phyloP scores from a whole-genome alignment of 2,329 filamentous ascomycete genomes.

The Alternaria gaisen region DNA sequence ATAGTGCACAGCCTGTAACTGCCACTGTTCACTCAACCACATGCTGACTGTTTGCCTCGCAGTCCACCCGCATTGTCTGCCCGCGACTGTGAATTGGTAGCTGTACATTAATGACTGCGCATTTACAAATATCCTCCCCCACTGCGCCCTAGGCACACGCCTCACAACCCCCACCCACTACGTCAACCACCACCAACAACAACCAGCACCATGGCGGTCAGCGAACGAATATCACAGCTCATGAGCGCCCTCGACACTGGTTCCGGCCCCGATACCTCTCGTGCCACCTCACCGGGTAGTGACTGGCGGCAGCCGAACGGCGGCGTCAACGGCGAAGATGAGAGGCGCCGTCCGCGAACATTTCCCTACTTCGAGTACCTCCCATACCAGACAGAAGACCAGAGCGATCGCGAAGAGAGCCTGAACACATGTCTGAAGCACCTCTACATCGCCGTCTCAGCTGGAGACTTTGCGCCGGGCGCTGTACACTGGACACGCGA shows the following conservation, averaged over 20 bases:
- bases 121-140: conserved; percentile 16
- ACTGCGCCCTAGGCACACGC: conserved; percentile 27
- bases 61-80: conserved; percentile 17
- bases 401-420: conserved; percentile 77
- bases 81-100: conserved; percentile 23
- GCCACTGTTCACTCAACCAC: conserved; percentile 13
- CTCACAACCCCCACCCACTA: conserved; percentile 25
- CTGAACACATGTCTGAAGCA: conserved; percentile 90
- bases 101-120: conserved; percentile 38
- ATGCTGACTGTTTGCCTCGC: conserved; percentile 25
- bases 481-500: conserved; percentile 97
- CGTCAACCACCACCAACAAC: conserved; percentile 5
- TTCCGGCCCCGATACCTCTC: conserved; percentile 75
- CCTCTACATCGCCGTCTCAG: conserved; percentile 88
- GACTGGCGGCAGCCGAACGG: conserved; percentile 64
- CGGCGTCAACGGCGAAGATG: conserved; percentile 55
- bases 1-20: conserved; percentile 13
- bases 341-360: conserved; percentile 77
- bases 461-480: conserved; percentile 92
- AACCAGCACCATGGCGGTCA: conserved; percentile 48
- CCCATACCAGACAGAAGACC: conserved; percentile 87
- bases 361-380: conserved; percentile 93
- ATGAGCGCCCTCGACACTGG: conserved; percentile 49
- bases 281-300: conserved; percentile 84
- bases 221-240: conserved; percentile 55